Conservation (phyloP, 2,329 filamentous ascomycete genomes). For the Colletotrichum echinochloae region DNA sequence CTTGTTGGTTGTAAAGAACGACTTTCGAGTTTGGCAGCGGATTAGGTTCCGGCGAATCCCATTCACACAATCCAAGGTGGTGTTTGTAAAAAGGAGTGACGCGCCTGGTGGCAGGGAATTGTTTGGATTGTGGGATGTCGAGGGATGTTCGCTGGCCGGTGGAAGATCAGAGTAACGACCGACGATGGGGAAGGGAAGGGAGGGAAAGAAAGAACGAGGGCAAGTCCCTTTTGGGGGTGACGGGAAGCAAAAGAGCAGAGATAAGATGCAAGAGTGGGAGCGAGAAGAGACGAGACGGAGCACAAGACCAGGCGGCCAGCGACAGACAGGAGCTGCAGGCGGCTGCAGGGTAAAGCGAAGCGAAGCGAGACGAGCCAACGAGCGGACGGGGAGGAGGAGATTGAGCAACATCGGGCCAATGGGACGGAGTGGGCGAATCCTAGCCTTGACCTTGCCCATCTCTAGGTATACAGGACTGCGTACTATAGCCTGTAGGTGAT, state of each 20-base stretch:
- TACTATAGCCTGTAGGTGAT: too few species aligned
- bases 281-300: slow-evolving; percentile 11
- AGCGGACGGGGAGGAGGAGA: slow-evolving; percentile 32
- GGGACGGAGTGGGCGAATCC: neutral
- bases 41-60: slow-evolving; percentile 25
- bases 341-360: slow-evolving; percentile 29
- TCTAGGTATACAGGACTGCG: too few species aligned
- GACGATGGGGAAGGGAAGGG: slow-evolving; percentile 47
- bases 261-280: slow-evolving; percentile 16
- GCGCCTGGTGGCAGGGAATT: slow-evolving; percentile 67
- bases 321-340: slow-evolving; percentile 10
- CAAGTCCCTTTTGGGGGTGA: slow-evolving; percentile 40
- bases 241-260: slow-evolving; percentile 43
- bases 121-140: slow-evolving; percentile 53
- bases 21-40: slow-evolving; percentile 46
- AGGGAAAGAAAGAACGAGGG: slow-evolving; percentile 45
- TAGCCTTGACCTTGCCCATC: slow-evolving; percentile 13
- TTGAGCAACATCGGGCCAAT: slow-evolving; percentile 26
- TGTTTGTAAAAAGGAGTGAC: slow-evolving; percentile 62
- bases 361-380: slow-evolving; percentile 39
- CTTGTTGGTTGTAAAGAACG: slow-evolving; percentile 48
- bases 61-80: slow-evolving; percentile 40
- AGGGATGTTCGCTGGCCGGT: slow-evolving; percentile 41
- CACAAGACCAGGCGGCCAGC: slow-evolving; percentile 19
- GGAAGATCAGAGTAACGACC: slow-evolving; percentile 45